These are phyloP conservation scores for Hygrophoropsis aurantiaca DNA, from an alignment of 768 basidiomycete species.

Conservation along the genomic window DNA sequence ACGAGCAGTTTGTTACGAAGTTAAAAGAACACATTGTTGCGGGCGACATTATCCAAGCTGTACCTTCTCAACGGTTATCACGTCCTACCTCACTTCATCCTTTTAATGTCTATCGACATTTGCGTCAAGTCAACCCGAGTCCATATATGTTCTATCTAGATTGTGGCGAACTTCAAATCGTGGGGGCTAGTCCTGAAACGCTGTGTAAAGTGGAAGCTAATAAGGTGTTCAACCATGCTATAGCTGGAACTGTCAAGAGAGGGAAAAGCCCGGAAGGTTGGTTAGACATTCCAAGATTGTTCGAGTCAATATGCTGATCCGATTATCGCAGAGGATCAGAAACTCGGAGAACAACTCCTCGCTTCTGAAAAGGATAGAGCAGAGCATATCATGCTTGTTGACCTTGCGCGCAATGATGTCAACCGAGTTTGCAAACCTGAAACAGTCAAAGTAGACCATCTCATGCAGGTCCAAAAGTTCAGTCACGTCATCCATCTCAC, in stretches of 20 bases:
- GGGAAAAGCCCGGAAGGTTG: conserved; percentile 84
- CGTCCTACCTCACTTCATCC: conserved; percentile 88
- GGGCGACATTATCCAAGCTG: conserved; percentile 98
- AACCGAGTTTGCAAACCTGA: conserved; percentile 94
- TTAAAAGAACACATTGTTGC: conserved; percentile 93
- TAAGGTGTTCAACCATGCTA: conserved; percentile 95
- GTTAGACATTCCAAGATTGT: conserved; percentile 20
- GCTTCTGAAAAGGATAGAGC: conserved; percentile 93
- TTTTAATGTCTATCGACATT: conserved; percentile 94
- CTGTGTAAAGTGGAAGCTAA: conserved; percentile 92
- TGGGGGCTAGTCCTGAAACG: conserved; percentile 98
- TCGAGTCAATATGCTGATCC: conserved; percentile 9
- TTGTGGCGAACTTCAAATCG: conserved; percentile 88
- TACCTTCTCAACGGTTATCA: conserved; percentile 89
- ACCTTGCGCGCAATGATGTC: conserved; percentile 96
- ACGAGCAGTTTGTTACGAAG: conserved; percentile 86
- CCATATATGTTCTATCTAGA: conserved; percentile 99
- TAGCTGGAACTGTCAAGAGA: conserved; percentile 90
- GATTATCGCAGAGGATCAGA: conserved; percentile 77
- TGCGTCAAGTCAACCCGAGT: conserved; percentile 94
- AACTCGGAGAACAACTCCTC: conserved; percentile 69
- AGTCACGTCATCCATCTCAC: conserved; percentile 98
- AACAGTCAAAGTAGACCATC: conserved; percentile 93
- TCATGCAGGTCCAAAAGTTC: conserved; percentile 94
- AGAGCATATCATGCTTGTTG: conserved; percentile 99